Conservation (phyloP, 179 eudicot species). For the Camellia oleifera region DNA sequence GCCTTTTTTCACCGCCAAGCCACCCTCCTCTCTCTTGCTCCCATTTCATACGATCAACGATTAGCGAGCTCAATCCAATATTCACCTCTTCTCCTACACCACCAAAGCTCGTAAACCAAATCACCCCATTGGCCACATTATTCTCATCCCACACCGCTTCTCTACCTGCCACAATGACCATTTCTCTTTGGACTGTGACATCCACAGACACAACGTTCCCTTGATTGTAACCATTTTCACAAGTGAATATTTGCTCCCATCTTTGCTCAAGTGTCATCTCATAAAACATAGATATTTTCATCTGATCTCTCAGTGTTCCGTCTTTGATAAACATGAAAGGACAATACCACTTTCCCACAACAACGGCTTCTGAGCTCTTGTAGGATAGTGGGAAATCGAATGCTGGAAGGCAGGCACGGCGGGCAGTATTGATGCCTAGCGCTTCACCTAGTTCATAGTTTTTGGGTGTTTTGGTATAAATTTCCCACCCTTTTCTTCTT, state of each 20-base stretch:
- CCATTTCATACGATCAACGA: conserved; percentile 60
- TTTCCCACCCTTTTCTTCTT: conserved; percentile 43
- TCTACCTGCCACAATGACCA: conserved; percentile 27
- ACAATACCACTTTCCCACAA: conserved; percentile 65
- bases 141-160: conserved; percentile 35
- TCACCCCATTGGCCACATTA: conserved; percentile 26
- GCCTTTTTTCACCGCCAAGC: conserved; percentile 39
- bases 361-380: conserved; percentile 25
- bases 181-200: conserved; percentile 36
- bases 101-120: conserved; percentile 38
- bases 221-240: conserved; percentile 18
- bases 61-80: conserved; percentile 43
- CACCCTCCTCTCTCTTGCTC: conserved; percentile 61
- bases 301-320: conserved; percentile 31
- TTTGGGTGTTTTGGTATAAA: conserved; percentile 28
- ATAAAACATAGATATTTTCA: conserved; percentile 52
- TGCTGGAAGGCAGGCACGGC: conserved; percentile 45
- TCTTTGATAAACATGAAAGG: conserved; percentile 67
- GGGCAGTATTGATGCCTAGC: conserved; percentile 41
- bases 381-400: conserved; percentile 27
- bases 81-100: conserved; percentile 17
- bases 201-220: conserved; percentile 33
- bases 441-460: conserved; percentile 43
- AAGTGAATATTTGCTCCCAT: conserved; percentile 53
- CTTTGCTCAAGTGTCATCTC: conserved; percentile 60